Evolutionary conservation across 2,329 filamentous ascomycete species (phyloP).

Genomic region (Stylonectria norvegica): DNA sequence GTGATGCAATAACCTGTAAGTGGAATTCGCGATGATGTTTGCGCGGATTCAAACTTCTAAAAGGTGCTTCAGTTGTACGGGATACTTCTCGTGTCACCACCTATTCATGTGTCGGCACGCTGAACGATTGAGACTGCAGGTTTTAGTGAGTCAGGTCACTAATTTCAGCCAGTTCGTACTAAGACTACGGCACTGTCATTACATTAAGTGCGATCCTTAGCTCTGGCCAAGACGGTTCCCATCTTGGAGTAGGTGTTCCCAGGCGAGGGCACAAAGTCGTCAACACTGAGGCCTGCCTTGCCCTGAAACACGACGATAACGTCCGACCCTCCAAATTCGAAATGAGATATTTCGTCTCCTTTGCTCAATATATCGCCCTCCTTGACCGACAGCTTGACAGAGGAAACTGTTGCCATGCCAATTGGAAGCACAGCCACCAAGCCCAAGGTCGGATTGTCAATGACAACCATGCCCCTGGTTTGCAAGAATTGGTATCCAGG

Average conservation of each 20-base stretch:
- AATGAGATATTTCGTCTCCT: constrained; percentile 40
- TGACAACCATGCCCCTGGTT: constrained; percentile 37
- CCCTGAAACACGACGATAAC: constrained; percentile 38
- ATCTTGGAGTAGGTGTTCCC: constrained; percentile 16
- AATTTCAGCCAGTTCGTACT: too few species aligned
- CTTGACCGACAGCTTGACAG: constrained; percentile 32
- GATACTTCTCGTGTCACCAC: too few species aligned
- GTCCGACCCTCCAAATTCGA: constrained; percentile 44
- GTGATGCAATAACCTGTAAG: too few species aligned
- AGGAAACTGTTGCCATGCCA: constrained; percentile 44
- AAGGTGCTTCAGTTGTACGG: too few species aligned
- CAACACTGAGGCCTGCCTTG: constrained; percentile 14
- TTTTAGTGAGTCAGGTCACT: too few species aligned
- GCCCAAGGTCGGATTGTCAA: constrained; percentile 34
- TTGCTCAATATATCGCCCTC: constrained; percentile 31
- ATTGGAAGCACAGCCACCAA: constrained; percentile 41
- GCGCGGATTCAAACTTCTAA: too few species aligned
- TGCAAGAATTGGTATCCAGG: constrained; percentile 41
- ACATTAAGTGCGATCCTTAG: too few species aligned
- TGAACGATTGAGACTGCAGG: too few species aligned
- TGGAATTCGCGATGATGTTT: too few species aligned
- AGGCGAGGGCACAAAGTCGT: constrained; percentile 17
- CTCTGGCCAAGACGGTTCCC: constrained; percentile 16
- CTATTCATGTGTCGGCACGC: too few species aligned
- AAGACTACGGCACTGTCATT: too few species aligned